A percentile compares a stretch with the other conserved stretches of the same genome.
phyloP scores from a whole-genome alignment of 768 basidiomycete species.

The Leccinum obscurum region DNA sequence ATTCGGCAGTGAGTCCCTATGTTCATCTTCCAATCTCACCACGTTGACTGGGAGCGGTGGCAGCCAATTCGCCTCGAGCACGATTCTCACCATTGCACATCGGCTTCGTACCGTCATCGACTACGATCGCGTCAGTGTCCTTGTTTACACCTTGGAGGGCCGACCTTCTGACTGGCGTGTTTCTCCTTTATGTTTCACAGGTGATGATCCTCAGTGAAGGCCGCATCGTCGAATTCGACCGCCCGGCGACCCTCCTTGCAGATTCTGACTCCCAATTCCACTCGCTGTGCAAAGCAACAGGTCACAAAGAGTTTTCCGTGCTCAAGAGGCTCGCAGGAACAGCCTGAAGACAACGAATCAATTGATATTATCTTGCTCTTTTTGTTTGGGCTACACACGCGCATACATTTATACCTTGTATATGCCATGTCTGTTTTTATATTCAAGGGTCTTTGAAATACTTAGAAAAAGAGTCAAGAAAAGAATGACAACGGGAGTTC shows the following conservation, averaged over 20 bases:
- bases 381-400: neutral
- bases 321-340: conserved; percentile 65
- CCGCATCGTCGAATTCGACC: conserved; percentile 74
- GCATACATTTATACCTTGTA: conserved; percentile 3
- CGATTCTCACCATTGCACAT: conserved; percentile 83
- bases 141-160: neutral
- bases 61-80: conserved; percentile 78
- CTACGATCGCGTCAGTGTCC: conserved; percentile 66
- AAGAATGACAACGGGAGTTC: neutral
- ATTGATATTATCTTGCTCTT: no score
- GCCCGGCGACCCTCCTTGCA: conserved; percentile 55
- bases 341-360: conserved; percentile 4
- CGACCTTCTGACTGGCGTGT: conserved; percentile 6
- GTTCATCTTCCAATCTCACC: neutral
- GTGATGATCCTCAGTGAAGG: conserved; percentile 81
- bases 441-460: neutral
- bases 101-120: conserved; percentile 78
- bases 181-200: conserved; percentile 33
- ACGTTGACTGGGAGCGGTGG: neutral
- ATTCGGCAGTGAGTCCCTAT: conserved; percentile 63
- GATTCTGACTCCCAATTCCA: conserved; percentile 64
- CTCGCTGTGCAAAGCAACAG: conserved; percentile 70
- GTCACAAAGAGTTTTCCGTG: conserved; percentile 65
- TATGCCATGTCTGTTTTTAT: conserved; percentile 3
- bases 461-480: neutral